Percentiles rank a stretch among this genome's conserved stretches.
Conservation (phyloP, 768 basidiomycete genomes). For the Lentinula lateritia region DNA sequence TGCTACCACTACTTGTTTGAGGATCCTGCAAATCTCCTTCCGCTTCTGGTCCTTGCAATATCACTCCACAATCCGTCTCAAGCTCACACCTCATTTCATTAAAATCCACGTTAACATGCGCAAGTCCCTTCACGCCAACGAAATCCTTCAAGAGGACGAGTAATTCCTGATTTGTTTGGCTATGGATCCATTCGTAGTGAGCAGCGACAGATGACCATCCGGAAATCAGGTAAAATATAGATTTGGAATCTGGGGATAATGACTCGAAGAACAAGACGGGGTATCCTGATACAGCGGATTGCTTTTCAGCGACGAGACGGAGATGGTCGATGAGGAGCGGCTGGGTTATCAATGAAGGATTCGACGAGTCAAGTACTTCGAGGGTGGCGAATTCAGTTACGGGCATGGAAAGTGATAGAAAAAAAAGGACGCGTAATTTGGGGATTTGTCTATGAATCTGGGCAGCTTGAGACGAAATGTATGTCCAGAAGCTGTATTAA, state of each 20-base stretch:
- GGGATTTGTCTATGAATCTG: too few species aligned
- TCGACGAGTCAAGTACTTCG: slow-evolving; percentile 24
- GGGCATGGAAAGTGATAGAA: slow-evolving; percentile 23
- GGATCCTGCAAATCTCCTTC: not conserved
- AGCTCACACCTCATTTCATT: slow-evolving; percentile 11
- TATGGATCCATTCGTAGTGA: slow-evolving; percentile 37
- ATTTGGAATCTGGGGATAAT: slow-evolving; percentile 9
- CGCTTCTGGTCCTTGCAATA: not conserved
- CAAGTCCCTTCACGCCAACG: slow-evolving; percentile 27
- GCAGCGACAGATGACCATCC: slow-evolving; percentile 38
- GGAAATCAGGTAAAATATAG: slow-evolving; percentile 31
- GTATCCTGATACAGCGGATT: slow-evolving; percentile 35
- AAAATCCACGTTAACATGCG: slow-evolving; percentile 36
- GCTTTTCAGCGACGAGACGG: slow-evolving; percentile 22
- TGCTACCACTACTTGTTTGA: not conserved
- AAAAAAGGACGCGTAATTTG: too few species aligned
- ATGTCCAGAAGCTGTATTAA: too few species aligned
- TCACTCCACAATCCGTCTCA: not conserved
- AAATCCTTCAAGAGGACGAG: slow-evolving; percentile 22
- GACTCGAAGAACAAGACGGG: slow-evolving; percentile 33
- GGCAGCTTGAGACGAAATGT: too few species aligned
- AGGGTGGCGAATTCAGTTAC: slow-evolving; percentile 40
- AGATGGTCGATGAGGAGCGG: slow-evolving; percentile 22
- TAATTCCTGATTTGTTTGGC: slow-evolving; percentile 32
- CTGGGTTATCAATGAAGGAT: slow-evolving; percentile 19